Evolutionary conservation across 2,329 filamentous ascomycete genomes (phyloP), one percentile per base, ranked within the genome.

Genomic region (Monilinia polystroma): DNA sequence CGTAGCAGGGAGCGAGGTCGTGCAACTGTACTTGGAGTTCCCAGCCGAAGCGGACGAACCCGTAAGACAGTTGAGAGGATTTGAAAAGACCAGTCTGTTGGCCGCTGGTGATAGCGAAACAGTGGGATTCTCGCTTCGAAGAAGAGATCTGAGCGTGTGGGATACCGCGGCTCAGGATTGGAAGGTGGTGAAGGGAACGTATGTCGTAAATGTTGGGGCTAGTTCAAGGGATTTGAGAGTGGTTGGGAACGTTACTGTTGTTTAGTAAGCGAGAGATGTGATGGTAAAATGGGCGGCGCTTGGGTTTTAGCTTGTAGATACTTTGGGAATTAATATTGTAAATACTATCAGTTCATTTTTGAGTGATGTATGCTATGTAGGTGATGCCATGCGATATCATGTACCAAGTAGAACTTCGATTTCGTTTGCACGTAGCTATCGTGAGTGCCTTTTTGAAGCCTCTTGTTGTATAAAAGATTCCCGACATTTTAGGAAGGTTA

Each of bases 51-150:
- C 68, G 1, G 68, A 68, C 35, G 54, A 68, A 23, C 67, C 66
- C 20, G 23, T 71, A 8, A 56, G 66, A 12, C 53, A 60, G 20
- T 54, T 71, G 54, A 59, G 69, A 62, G 69, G 70, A 3, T 70
- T 70, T 38, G 62, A 69, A 62, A 68, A 64, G 47, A 57, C 54
- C 11, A 41, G 41, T 29, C 52, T 18, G 47, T 68, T 51, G 35
- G 20, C 3, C 1, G 32, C 64, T 26, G 59, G 58, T 10, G 41
- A 35, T 71, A 75, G 68, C 59, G 75, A 32, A 60, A 71, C 49
- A 88, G 94, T 7, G 92, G 92, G 59, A 91, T 91, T 0, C 84
- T 89, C 0, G 82, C 87, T 49, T 90, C 96, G 74, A 8, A 62
- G 58, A n/a, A 62, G 41, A 35, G 58, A 62, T 62, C 14, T 49